Conservation (phyloP, 371 early-diverging fungal species). For the Mortierella sp. region DNA sequence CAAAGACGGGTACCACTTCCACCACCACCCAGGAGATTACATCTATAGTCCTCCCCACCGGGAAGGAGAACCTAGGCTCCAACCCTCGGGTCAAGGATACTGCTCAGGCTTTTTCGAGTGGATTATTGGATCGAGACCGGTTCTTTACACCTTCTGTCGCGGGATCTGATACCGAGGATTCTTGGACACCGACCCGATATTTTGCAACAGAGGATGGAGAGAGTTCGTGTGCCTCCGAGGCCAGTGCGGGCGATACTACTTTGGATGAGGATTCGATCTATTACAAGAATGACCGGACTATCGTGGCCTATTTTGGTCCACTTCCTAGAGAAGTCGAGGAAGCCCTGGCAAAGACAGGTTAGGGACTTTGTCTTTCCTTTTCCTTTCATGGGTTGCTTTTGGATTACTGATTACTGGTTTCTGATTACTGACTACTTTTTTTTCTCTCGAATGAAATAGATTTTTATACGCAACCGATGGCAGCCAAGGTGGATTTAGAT, state of each 20-base stretch:
- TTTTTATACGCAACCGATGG: conserved; percentile 38
- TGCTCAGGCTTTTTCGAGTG: no score
- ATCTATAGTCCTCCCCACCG: no score
- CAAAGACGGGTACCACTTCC: no score
- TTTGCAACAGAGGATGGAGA: neutral
- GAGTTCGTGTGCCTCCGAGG: neutral
- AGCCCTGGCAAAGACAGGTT: conserved; percentile 37
- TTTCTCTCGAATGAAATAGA: no score
- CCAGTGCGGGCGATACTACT: neutral
- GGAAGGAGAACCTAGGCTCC: no score
- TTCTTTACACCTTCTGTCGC: no score
- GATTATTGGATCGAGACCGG: no score
- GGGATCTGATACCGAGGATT: conserved; percentile 10
- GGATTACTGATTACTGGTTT: neutral
- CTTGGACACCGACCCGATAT: conserved; percentile 18
- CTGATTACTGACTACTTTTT: neutral
- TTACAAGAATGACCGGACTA: conserved; percentile 34
- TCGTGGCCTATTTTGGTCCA: conserved; percentile 48
- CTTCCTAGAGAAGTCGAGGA: conserved; percentile 42
- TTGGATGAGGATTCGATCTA: conserved; percentile 44
- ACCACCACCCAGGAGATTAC: no score
- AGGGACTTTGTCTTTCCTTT: neutral
- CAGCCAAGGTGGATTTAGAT: conserved; percentile 38
- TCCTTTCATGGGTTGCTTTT: neutral
- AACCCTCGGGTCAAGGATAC: no score